Evolutionary conservation across 2,329 filamentous ascomycete genomes (phyloP).

Genomic region (Neofusicoccum sp.): DNA sequence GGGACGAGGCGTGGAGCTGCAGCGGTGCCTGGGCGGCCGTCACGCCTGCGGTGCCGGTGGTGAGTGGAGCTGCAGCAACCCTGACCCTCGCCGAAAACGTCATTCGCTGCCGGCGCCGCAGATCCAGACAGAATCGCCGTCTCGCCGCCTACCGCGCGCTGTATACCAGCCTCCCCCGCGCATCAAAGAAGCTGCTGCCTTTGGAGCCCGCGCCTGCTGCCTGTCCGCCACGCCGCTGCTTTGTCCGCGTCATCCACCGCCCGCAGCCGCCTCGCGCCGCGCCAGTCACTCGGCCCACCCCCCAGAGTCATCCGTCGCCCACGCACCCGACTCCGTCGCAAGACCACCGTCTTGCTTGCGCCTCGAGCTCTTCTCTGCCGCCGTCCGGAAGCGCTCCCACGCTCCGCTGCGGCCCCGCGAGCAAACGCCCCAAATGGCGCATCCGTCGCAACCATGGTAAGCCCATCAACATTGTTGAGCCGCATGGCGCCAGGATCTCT

Average conservation of each 20-base stretch:
- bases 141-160: background rate
- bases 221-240: background rate
- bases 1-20: constrained; percentile 10
- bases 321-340: constrained; percentile 3
- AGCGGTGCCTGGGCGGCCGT: constrained; percentile 2
- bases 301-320: constrained; percentile 6
- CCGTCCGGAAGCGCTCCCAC: background rate
- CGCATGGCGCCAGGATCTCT: constrained; percentile 52
- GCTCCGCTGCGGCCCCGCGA: background rate
- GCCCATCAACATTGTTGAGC: constrained; percentile 5
- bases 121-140: background rate
- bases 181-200: constrained; percentile 2
- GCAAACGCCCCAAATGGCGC: constrained; percentile 5
- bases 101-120: constrained; percentile 2
- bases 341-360: background rate
- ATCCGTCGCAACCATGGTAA: constrained; percentile 15
- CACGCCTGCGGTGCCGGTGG: background rate
- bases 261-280: background rate
- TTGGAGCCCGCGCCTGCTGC: background rate
- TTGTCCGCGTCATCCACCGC: constrained; percentile 2
- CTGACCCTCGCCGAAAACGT: constrained; percentile 13
- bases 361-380: background rate
- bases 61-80: constrained; percentile 9
- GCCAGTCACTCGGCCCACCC: background rate
- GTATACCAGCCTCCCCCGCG: constrained; percentile 7